Evolutionary conservation across 2,329 filamentous ascomycete species (phyloP).

Genomic region (Beauveria varroae): DNA sequence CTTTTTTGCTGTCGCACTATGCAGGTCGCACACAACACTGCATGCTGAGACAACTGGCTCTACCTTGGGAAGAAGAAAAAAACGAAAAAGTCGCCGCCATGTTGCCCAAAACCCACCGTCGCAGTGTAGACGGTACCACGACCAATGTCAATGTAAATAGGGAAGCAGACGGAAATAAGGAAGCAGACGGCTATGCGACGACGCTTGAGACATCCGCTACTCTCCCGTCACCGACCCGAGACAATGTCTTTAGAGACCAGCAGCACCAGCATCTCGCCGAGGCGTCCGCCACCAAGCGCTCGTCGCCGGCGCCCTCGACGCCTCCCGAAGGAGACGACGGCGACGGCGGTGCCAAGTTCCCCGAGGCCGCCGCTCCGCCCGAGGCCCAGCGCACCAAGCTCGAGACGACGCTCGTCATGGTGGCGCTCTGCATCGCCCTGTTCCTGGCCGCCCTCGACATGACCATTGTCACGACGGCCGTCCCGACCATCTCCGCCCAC

Average conservation of each 20-base stretch:
- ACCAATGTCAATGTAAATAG: not conserved
- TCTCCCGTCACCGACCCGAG: not conserved
- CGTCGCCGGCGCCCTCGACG: not conserved
- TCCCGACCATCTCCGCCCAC: conserved; percentile 56
- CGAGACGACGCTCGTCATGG: conserved; percentile 32
- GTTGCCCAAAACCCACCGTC: not conserved
- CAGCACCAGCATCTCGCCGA: not conserved
- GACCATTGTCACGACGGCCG: conserved; percentile 59
- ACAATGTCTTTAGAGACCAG: not conserved
- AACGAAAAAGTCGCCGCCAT: not conserved
- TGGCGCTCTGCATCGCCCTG: conserved; percentile 35
- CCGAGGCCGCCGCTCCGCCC: conserved; percentile 6
- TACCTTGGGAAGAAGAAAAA: not conserved
- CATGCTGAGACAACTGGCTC: not conserved
- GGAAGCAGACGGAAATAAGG: not conserved
- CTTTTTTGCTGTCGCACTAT: not conserved
- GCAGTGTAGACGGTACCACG: conserved; percentile 1
- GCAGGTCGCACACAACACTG: not conserved
- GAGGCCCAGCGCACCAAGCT: conserved; percentile 30
- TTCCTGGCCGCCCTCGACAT: conserved; percentile 49
- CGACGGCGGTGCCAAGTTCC: not conserved
- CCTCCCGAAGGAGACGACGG: not conserved
- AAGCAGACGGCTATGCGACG: not conserved
- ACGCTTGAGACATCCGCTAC: not conserved
- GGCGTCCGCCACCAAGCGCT: not conserved